Percentiles rank a stretch among this genome's conserved stretches.
phyloP scores from a whole-genome alignment of 1,284 basidiomycete species.

The Pterulicium gracile region DNA sequence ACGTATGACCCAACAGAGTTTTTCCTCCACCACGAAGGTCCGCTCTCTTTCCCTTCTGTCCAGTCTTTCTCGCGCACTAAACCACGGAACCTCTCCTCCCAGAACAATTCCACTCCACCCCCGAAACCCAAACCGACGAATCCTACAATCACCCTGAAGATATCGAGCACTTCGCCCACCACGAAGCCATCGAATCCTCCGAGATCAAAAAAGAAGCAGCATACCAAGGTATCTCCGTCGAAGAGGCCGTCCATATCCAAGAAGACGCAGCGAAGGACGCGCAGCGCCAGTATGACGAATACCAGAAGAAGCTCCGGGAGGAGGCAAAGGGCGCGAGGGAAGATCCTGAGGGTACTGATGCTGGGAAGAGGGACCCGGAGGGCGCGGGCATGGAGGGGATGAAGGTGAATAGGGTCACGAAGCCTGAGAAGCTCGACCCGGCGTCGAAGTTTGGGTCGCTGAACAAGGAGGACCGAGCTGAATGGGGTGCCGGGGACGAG shows the following conservation, averaged over 20 bases:
- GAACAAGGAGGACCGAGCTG: slow-evolving; percentile 39
- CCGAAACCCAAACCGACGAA: slow-evolving; percentile 95
- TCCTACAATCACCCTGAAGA: slow-evolving; percentile 92
- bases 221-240: slow-evolving; percentile 71
- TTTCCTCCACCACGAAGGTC: slow-evolving; percentile 91
- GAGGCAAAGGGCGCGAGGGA: slow-evolving; percentile 9
- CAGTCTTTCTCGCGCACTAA: no score
- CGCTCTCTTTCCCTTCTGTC: slow-evolving; percentile 5
- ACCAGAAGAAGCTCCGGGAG: slow-evolving; percentile 20
- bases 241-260: slow-evolving; percentile 50
- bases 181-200: slow-evolving; percentile 78
- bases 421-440: slow-evolving; percentile 59
- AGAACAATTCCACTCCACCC: slow-evolving; percentile 90
- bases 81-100: slow-evolving; percentile 8
- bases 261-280: slow-evolving; percentile 19
- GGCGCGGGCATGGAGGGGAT: slow-evolving; percentile 24
- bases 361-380: slow-evolving; percentile 12
- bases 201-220: slow-evolving; percentile 80
- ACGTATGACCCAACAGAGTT: slow-evolving; percentile 42
- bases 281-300: not conserved
- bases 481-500: slow-evolving; percentile 63
- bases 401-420: slow-evolving; percentile 42
- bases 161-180: slow-evolving; percentile 79
- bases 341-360: slow-evolving; percentile 15
- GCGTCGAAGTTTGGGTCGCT: slow-evolving; percentile 42